Evolutionary conservation across 2,329 filamentous ascomycete species (phyloP).

Genomic region (Cladophialophora yegresii): DNA sequence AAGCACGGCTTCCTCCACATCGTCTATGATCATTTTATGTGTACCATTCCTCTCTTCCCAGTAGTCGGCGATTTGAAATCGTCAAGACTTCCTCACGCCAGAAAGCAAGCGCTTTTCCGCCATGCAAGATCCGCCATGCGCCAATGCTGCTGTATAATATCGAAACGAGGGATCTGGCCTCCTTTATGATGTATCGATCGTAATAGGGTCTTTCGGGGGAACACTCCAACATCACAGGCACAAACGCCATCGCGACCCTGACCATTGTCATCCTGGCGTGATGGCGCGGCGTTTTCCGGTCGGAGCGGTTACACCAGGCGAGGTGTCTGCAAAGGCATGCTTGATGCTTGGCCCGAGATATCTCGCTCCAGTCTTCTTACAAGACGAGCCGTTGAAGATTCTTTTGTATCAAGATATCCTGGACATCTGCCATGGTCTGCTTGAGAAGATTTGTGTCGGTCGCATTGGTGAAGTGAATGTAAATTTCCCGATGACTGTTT

Average conservation of each 20-base stretch:
- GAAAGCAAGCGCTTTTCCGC: slow-evolving; percentile 6
- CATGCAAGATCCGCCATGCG: slow-evolving; percentile 17
- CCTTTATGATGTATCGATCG: slow-evolving; percentile 12
- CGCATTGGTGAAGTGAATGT: slow-evolving; percentile 61
- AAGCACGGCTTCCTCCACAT: not conserved
- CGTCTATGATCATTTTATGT: not conserved
- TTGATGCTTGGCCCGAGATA: not conserved
- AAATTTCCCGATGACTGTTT: slow-evolving; percentile 58
- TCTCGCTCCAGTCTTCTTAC: slow-evolving; percentile 46
- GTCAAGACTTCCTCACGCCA: slow-evolving; percentile 1
- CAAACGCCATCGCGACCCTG: slow-evolving; percentile 2
- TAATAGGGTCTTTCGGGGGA: not conserved
- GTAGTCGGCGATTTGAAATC: not conserved
- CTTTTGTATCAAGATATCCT: slow-evolving; percentile 85
- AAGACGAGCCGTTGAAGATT: slow-evolving; percentile 78
- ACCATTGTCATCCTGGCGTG: not conserved
- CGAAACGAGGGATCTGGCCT: slow-evolving; percentile 15
- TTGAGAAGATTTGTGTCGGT: slow-evolving; percentile 74
- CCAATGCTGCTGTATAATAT: slow-evolving; percentile 25
- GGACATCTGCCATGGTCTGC: slow-evolving; percentile 81
- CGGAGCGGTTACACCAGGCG: not conserved
- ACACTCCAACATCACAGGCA: not conserved
- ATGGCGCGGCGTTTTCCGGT: not conserved
- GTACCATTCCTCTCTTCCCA: not conserved
- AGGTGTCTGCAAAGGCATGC: not conserved